Conservation (phyloP, 2,329 filamentous ascomycete genomes). For the Scedosporium minutisporum region DNA sequence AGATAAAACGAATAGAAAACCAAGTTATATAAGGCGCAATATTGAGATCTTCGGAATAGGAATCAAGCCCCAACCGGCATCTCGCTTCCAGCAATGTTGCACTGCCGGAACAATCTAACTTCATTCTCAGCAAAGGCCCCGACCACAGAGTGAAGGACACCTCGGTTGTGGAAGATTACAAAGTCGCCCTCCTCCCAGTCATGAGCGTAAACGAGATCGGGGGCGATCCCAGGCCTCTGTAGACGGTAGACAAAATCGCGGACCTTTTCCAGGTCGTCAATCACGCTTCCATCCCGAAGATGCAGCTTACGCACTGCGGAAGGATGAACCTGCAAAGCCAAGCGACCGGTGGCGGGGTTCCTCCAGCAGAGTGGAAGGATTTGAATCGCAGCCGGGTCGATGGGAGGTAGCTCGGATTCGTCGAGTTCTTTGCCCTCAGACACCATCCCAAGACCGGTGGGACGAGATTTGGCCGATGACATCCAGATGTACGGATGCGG, state of each 20-base stretch:
- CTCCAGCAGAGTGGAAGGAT: conserved; percentile 68
- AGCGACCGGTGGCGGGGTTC: conserved; percentile 59
- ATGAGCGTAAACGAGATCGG: conserved; percentile 58
- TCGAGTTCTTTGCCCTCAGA: conserved; percentile 57
- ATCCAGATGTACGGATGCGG: conserved; percentile 80
- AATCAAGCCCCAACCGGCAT: conserved; percentile 34
- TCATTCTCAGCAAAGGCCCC: conserved; percentile 66
- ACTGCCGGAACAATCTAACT: conserved; percentile 66
- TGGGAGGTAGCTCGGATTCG: conserved; percentile 47
- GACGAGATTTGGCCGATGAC: conserved; percentile 54
- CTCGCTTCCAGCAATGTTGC: conserved; percentile 62
- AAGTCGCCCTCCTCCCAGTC: conserved; percentile 71
- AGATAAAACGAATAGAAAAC: background rate
- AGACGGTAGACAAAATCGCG: conserved; percentile 58
- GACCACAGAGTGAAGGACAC: conserved; percentile 65
- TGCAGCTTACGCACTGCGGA: conserved; percentile 62
- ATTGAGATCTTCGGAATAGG: too few species aligned
- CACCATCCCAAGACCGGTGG: conserved; percentile 62
- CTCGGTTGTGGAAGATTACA: conserved; percentile 71
- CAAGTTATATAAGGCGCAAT: background rate
- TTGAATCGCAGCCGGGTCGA: conserved; percentile 59
- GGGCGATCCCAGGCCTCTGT: conserved; percentile 64
- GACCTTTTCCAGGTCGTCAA: conserved; percentile 59
- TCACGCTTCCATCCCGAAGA: conserved; percentile 52
- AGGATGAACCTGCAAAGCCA: conserved; percentile 67